Conservation (phyloP, 2,329 filamentous ascomycete genomes). For the Fusarium brachygibbosum region DNA sequence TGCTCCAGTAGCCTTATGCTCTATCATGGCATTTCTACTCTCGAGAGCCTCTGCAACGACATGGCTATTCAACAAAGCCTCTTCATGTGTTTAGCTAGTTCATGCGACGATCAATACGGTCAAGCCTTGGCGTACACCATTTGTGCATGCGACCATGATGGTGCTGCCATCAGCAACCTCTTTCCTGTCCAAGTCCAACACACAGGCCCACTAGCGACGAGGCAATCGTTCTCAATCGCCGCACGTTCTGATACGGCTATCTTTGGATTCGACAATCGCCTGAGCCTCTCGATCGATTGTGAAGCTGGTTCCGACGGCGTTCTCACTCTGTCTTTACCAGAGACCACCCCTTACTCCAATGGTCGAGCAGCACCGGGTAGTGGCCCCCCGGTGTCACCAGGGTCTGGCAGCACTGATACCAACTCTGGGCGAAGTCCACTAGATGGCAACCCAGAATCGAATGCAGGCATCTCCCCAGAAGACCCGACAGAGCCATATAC, state of each 20-base stretch:
- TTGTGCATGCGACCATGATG: constrained; percentile 47
- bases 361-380: not conserved
- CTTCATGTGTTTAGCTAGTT: constrained; percentile 51
- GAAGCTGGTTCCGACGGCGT: constrained; percentile 52
- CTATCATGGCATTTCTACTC: constrained; percentile 5
- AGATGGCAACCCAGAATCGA: not conserved
- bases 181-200: constrained; percentile 50
- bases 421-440: constrained; percentile 6
- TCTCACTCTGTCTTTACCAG: constrained; percentile 49
- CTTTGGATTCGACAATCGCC: constrained; percentile 38
- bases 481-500: not conserved
- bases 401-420: not conserved
- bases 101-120: constrained; percentile 51
- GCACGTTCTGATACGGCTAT: constrained; percentile 15
- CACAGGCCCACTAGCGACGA: constrained; percentile 10
- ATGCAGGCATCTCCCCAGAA: not conserved
- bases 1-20: constrained; percentile 37
- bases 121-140: constrained; percentile 49
- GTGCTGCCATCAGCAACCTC: constrained; percentile 48
- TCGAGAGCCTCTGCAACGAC: constrained; percentile 15
- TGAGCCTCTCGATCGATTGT: constrained; percentile 49
- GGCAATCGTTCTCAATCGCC: constrained; percentile 15
- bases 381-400: not conserved
- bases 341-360: constrained; percentile 30
- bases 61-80: constrained; percentile 46